Base-by-base conservation (phyloP, 768 basidiomycete genomes). In the Dioszegia hungarica region DNA sequence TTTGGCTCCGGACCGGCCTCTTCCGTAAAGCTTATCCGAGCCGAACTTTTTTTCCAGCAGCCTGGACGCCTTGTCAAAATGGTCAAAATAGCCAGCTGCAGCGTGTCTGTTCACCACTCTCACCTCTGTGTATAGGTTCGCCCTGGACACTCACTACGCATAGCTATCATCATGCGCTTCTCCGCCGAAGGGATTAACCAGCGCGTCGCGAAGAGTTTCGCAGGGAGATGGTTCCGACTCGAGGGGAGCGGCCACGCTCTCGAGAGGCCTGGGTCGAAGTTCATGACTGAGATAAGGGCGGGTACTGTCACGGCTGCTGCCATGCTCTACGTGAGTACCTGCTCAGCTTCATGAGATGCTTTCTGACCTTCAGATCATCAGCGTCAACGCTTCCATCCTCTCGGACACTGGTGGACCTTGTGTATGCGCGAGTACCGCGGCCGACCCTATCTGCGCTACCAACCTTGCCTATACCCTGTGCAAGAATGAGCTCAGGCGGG, bases 381-480 rank as follows among this genome's bases (percentile, higher is more conserved):
- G 34, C 40, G 89, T 92, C 68, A 92, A 92, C 68, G 87, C 89
- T 5, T 79, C 85, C 15, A 89, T 92, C 62, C 71, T 92, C 31
- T 80, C 84, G 2, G 83, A 85, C 63, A 81, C 86, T 1, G 90
- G 89, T 43, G 90, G 89, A 53, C 85, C 88, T 3, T 91, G 89
- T 66, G 86, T 82, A 37, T 92, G 89, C 78, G 56, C 62, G 14
- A 39, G 56, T 2, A 78, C 82, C 24, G 34, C 49, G 3, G 36
- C 49, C 36, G 49, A 87, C 74, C 72, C 70, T 10, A 70, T 70
- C 48, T 77, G 73, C 50, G 64, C 58, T 14, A 58, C 59, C 39
- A 67, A 70, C 45, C 40, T 48, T n/a, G 74, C 48, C 11, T 77
- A 75, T 43, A 60, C 56, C 17, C 45, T 66, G 25, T 77, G 75